Evolutionary conservation across 2,329 filamentous ascomycete species (phyloP).

Genomic region (Aspergillus sp.): DNA sequence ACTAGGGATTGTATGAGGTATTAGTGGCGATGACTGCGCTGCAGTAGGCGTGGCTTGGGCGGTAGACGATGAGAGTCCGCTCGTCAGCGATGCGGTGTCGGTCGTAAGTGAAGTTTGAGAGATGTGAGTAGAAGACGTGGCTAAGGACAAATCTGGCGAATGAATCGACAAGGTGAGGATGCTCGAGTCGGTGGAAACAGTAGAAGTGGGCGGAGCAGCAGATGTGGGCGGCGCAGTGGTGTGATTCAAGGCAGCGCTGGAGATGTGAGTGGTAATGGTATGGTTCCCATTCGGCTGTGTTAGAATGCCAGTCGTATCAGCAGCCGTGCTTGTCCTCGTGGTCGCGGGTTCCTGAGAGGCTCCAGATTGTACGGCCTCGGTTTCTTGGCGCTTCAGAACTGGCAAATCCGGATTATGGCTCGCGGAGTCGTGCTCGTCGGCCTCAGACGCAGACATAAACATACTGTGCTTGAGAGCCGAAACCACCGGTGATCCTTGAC

Average conservation of each 20-base stretch:
- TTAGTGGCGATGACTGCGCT: neutral
- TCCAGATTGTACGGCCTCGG: too few species aligned
- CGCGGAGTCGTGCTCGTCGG: neutral
- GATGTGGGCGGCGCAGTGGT: neutral
- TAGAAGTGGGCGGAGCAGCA: neutral
- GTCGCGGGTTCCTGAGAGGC: neutral
- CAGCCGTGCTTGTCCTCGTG: neutral
- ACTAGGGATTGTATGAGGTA: neutral
- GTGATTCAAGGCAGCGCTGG: neutral
- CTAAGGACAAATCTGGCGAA: conserved; percentile 1
- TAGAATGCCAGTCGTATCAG: neutral
- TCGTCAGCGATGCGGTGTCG: conserved; percentile 6
- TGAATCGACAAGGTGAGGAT: conserved; percentile 6
- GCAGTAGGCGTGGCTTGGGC: conserved; percentile 1
- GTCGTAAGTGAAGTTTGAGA: conserved; percentile 7
- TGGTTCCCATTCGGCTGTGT: neutral
- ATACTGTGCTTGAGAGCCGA: neutral
- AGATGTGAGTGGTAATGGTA: neutral
- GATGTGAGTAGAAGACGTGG: conserved; percentile 5
- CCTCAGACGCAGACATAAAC: neutral
- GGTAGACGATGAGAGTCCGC: conserved; percentile 1
- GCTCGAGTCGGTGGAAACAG: conserved; percentile 1
- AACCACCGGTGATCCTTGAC: neutral
- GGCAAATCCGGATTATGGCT: neutral
- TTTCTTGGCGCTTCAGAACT: neutral